A percentile compares a stretch with the other conserved stretches of the same genome.
phyloP scores from a whole-genome alignment of 768 basidiomycete species.

The Strobilomyces echinocephalus region DNA sequence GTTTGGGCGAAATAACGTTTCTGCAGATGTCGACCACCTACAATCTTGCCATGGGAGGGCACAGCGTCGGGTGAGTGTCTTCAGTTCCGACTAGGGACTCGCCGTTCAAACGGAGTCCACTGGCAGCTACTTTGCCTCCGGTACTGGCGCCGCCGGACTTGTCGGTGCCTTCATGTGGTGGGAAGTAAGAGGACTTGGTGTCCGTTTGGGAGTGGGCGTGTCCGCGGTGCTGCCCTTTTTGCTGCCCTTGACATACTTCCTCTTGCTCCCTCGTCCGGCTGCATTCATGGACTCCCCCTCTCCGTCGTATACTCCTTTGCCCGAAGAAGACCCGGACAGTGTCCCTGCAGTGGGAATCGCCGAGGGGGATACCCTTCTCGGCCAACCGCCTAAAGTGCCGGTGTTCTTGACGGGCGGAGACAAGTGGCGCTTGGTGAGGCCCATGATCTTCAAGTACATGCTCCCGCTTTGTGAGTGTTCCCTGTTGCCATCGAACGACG shows the following conservation, averaged over 20 bases:
- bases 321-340: slow-evolving; percentile 27
- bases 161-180: slow-evolving; percentile 95
- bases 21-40: slow-evolving; percentile 85
- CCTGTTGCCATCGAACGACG: background rate
- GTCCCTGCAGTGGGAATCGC: slow-evolving; percentile 20
- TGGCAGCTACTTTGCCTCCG: slow-evolving; percentile 81
- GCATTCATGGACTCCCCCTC: slow-evolving; percentile 43
- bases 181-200: slow-evolving; percentile 81
- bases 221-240: slow-evolving; percentile 82
- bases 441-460: slow-evolving; percentile 82
- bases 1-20: slow-evolving; percentile 92
- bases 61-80: slow-evolving; percentile 67
- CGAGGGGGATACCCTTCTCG: slow-evolving; percentile 26
- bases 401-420: slow-evolving; percentile 60
- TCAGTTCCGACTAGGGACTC: background rate
- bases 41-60: slow-evolving; percentile 65
- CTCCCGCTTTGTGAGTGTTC: slow-evolving; percentile 75
- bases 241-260: slow-evolving; percentile 71
- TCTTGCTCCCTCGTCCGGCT: slow-evolving; percentile 64
- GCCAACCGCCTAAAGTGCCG: slow-evolving; percentile 37
- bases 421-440: slow-evolving; percentile 78
- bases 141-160: slow-evolving; percentile 92
- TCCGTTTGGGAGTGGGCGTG: slow-evolving; percentile 75
- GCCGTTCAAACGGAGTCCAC: background rate
- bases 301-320: slow-evolving; percentile 36